phyloP scores from a whole-genome alignment of 768 basidiomycete species.

The Tulasnella sp. region DNA sequence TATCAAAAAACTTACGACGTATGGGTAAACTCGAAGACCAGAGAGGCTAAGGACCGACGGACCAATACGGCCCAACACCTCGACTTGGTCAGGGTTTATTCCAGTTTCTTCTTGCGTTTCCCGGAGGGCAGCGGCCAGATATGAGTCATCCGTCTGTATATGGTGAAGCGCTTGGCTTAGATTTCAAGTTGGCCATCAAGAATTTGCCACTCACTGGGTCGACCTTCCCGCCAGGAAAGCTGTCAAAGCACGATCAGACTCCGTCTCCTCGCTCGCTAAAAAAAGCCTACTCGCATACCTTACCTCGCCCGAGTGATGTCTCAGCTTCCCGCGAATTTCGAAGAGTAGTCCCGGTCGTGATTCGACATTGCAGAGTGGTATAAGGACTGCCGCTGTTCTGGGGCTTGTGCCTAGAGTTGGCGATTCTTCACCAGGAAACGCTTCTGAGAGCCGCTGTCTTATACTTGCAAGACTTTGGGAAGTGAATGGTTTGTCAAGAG shows the following conservation, averaged over 20 bases:
- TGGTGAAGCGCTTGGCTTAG: neutral
- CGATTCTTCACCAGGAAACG: neutral
- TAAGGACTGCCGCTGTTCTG: conserved; percentile 53
- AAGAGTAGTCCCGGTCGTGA: conserved; percentile 59
- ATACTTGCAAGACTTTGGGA: neutral
- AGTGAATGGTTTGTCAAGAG: conserved; percentile 5
- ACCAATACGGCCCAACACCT: conserved; percentile 57
- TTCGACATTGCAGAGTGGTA: conserved; percentile 70
- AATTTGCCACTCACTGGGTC: conserved; percentile 43
- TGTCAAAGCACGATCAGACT: conserved; percentile 27
- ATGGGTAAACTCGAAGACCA: conserved; percentile 65
- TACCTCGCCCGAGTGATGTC: conserved; percentile 74
- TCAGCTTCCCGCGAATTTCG: conserved; percentile 57
- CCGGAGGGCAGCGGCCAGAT: conserved; percentile 52
- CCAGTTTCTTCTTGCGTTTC: conserved; percentile 73
- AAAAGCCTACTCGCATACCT: conserved; percentile 41
- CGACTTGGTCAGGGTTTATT: conserved; percentile 49
- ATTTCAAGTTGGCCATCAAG: neutral
- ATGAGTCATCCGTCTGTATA: conserved; percentile 48
- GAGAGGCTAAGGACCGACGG: conserved; percentile 52
- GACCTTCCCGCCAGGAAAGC: conserved; percentile 68
- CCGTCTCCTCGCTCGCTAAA: neutral
- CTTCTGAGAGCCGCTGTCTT: neutral
- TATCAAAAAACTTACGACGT: conserved; percentile 46
- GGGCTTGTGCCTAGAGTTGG: neutral